These are phyloP conservation scores for Annona squamosa DNA, from an alignment of 164 flowering plant species.

Conservation along the genomic window DNA sequence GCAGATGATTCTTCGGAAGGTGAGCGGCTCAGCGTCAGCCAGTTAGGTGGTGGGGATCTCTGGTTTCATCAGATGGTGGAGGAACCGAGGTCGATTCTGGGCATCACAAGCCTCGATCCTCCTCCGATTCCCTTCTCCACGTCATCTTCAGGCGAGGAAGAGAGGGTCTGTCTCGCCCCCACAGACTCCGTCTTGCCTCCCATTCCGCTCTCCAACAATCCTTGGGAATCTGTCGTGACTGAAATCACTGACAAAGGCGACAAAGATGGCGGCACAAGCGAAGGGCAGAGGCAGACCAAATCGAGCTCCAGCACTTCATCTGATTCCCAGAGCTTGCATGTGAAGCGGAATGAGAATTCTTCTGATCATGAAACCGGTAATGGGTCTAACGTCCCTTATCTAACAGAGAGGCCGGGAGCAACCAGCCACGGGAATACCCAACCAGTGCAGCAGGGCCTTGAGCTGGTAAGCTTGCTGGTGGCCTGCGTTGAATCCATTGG, in stretches of 20 bases:
- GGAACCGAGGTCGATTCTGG: constrained; percentile 24
- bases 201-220: constrained; percentile 40
- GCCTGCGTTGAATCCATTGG: constrained; percentile 70
- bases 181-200: constrained; percentile 33
- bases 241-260: constrained; percentile 55
- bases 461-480: constrained; percentile 63
- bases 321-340: constrained; percentile 41
- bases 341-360: constrained; percentile 28
- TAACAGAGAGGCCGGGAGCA: constrained; percentile 22
- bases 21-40: constrained; percentile 35
- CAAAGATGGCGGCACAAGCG: constrained; percentile 40
- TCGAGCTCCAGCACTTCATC: constrained; percentile 70
- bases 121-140: constrained; percentile 45
- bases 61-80: constrained; percentile 53
- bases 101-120: constrained; percentile 26
- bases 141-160: constrained; percentile 51
- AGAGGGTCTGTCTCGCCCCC: constrained; percentile 45
- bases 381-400: constrained; percentile 45
- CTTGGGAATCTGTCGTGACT: constrained; percentile 63
- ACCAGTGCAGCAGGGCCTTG: constrained; percentile 51
- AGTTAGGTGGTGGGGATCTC: constrained; percentile 41
- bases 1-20: constrained; percentile 24
- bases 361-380: constrained; percentile 46
- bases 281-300: constrained; percentile 24
- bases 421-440: constrained; percentile 17